Evolutionary conservation across 176 grass and related monocot species (phyloP).

Genomic region (Ananas comosus): DNA sequence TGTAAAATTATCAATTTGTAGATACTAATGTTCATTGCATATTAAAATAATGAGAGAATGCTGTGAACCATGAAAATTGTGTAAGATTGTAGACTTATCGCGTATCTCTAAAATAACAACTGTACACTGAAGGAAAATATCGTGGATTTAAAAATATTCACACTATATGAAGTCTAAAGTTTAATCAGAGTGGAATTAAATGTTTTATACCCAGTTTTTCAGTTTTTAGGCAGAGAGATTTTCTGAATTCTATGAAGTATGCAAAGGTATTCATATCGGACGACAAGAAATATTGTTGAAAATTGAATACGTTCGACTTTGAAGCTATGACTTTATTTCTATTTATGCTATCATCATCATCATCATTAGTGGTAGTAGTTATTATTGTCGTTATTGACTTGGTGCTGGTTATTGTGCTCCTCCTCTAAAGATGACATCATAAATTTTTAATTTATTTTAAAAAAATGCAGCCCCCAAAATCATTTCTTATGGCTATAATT

Average conservation of each 20-base stretch:
- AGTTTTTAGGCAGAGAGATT: conserved; percentile 51
- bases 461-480: conserved; percentile 61
- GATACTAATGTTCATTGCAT: no score
- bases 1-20: no score
- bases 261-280: conserved; percentile 71
- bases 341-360: no score
- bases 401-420: background rate
- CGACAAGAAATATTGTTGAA: conserved; percentile 58
- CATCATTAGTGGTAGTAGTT: background rate
- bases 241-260: conserved; percentile 86
- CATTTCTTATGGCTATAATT: conserved; percentile 55
- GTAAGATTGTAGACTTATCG: no score
- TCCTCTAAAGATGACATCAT: background rate
- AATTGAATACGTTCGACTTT: conserved; percentile 57
- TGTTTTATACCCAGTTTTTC: no score
- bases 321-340: background rate
- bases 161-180: no score
- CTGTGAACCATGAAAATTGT: no score
- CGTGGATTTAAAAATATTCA: no score
- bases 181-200: no score
- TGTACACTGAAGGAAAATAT: no score
- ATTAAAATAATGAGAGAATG: no score
- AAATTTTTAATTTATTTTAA: background rate
- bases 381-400: background rate
- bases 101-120: no score